These are phyloP conservation scores for Daedalea quercina DNA, from an alignment of 768 basidiomycete species.

Conservation along the genomic window DNA sequence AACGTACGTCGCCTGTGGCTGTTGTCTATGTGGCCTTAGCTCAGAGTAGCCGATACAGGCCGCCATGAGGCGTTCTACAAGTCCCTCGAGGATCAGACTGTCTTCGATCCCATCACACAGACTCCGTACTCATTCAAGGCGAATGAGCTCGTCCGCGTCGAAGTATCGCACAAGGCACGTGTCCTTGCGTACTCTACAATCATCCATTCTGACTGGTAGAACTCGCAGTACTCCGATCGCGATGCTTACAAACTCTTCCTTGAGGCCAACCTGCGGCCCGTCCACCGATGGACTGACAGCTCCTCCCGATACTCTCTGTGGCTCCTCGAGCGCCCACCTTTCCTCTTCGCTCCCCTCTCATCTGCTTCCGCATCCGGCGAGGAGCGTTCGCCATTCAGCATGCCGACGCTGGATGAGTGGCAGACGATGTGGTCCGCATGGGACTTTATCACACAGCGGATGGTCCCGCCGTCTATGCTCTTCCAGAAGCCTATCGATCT, in stretches of 20 bases:
- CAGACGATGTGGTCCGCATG: slow-evolving; percentile 77
- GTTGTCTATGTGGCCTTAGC: not conserved
- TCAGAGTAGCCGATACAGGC: slow-evolving; percentile 39
- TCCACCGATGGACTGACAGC: slow-evolving; percentile 81
- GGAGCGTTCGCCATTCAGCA: slow-evolving; percentile 40
- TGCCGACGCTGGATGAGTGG: slow-evolving; percentile 80
- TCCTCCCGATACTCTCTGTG: slow-evolving; percentile 74
- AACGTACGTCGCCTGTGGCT: slow-evolving; percentile 30
- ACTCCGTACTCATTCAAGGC: slow-evolving; percentile 47
- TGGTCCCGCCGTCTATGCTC: slow-evolving; percentile 85
- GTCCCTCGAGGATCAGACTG: slow-evolving; percentile 51
- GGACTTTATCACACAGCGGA: slow-evolving; percentile 77
- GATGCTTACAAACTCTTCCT: slow-evolving; percentile 70
- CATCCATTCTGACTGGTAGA: not conserved
- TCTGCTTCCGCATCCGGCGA: not conserved
- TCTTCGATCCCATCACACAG: slow-evolving; percentile 43
- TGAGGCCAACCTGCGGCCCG: slow-evolving; percentile 69
- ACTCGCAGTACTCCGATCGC: slow-evolving; percentile 65
- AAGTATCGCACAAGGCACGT: slow-evolving; percentile 79
- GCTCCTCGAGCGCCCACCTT: slow-evolving; percentile 83
- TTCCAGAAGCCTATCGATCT: slow-evolving; percentile 89
- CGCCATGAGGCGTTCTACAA: slow-evolving; percentile 82
- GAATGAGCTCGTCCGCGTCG: slow-evolving; percentile 79
- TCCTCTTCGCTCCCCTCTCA: slow-evolving; percentile 60
- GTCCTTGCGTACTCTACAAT: not conserved